Conservation (phyloP, 306 rosid species). For the Nissolia schottii region DNA sequence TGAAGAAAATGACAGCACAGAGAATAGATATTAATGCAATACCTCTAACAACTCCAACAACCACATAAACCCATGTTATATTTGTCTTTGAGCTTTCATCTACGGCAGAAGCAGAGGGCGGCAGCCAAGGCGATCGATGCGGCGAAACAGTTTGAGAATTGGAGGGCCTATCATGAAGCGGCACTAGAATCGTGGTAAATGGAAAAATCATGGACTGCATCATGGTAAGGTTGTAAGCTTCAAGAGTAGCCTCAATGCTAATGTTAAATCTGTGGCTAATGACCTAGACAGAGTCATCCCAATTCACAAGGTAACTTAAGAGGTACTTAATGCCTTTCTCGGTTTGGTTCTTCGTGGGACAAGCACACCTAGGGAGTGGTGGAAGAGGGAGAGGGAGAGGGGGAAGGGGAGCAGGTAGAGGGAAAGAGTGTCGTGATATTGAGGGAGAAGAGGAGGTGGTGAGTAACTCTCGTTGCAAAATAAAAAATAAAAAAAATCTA, state of each 20-base stretch:
- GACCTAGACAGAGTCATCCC: conserved; percentile 37
- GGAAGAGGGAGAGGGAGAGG: too few relatives aligned
- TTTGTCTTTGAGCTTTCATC: conserved; percentile 29
- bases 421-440: too few relatives aligned
- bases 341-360: conserved; percentile 76
- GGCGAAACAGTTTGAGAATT: conserved; percentile 38
- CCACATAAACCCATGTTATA: conserved; percentile 62
- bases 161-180: conserved; percentile 60
- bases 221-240: conserved; percentile 55
- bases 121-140: conserved; percentile 25
- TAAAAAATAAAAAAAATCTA: too few relatives aligned
- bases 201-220: conserved; percentile 25
- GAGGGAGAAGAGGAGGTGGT: too few relatives aligned
- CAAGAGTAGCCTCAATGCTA: conserved; percentile 22
- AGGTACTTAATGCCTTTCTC: conserved; percentile 49
- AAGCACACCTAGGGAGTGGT: conserved; percentile 97
- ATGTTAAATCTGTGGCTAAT: conserved; percentile 41
- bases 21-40: conserved; percentile 26
- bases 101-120: conserved; percentile 31
- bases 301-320: conserved; percentile 43
- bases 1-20: conserved; percentile 28
- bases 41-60: conserved; percentile 53
- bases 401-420: too few relatives aligned
- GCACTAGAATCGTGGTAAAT: conserved; percentile 64
- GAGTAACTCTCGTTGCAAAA: too few relatives aligned